Evolutionary conservation across 2,329 filamentous ascomycete genomes (phyloP).

Genomic region (Pseudogymnoascus sp.): DNA sequence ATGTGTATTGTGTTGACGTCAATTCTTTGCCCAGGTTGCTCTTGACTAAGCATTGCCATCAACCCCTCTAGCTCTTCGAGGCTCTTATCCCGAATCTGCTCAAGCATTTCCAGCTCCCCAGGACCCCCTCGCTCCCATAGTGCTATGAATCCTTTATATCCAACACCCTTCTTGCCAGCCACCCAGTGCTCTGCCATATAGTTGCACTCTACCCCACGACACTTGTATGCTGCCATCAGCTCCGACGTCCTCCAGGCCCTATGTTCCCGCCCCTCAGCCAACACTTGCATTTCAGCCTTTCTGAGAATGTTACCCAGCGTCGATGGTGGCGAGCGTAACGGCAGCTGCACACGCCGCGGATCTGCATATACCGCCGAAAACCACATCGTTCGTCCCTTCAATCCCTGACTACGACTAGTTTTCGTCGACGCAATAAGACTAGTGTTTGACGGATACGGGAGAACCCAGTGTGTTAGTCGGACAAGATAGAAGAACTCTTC

Average conservation of each 20-base stretch:
- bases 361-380: not conserved
- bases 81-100: not conserved
- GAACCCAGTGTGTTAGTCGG: not conserved
- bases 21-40: too few species aligned
- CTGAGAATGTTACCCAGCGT: too few species aligned
- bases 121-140: not conserved
- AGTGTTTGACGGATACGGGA: not conserved
- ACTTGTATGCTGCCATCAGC: not conserved
- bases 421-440: not conserved
- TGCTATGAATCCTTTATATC: not conserved
- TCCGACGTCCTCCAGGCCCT: not conserved
- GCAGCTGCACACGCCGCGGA: not conserved
- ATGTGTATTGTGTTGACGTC: too few species aligned
- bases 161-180: not conserved
- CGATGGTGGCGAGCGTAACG: too few species aligned
- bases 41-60: too few species aligned
- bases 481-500: not conserved
- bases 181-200: not conserved
- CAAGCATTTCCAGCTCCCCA: not conserved
- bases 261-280: not conserved
- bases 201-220: not conserved
- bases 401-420: not conserved
- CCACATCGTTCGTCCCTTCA: not conserved
- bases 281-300: not conserved
- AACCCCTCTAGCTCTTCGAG: too few species aligned